These are phyloP conservation scores for Datura wrightii DNA, from an alignment of 257 asterid genomes.

Conservation along the genomic window DNA sequence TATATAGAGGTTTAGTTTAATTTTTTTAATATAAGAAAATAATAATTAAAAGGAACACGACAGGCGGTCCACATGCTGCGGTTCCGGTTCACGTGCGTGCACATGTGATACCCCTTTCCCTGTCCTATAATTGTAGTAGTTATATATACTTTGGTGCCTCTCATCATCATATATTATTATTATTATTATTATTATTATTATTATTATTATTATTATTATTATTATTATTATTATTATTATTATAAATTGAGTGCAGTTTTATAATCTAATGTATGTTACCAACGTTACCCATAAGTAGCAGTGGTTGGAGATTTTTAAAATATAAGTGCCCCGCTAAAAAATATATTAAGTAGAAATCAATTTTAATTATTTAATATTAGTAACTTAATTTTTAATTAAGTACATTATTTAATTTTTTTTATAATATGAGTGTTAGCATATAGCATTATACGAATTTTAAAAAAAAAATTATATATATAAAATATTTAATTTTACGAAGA, in stretches of 20 bases:
- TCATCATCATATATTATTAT: slow-evolving; percentile 37
- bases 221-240: background rate
- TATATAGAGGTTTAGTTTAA: background rate
- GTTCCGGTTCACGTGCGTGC: slow-evolving; percentile 48
- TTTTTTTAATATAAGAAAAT: background rate
- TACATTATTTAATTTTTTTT: no score
- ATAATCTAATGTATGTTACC: background rate
- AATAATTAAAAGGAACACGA: slow-evolving; percentile 30
- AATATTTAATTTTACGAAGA: no score
- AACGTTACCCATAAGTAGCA: no score
- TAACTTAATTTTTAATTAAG: no score
- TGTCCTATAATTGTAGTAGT: background rate
- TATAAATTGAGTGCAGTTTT: background rate
- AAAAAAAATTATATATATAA: no score
- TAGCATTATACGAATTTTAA: no score
- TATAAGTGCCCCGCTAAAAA: no score
- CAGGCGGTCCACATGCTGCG: slow-evolving; percentile 48
- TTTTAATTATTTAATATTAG: no score
- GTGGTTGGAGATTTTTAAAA: no score
- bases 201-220: background rate
- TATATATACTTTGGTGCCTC: background rate
- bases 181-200: background rate
- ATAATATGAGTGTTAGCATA: no score
- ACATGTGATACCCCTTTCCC: slow-evolving; percentile 42
- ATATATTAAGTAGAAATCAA: no score